Base-by-base conservation (phyloP, 495 filamentous ascomycete genomes). In the Tricharina praecox region DNA sequence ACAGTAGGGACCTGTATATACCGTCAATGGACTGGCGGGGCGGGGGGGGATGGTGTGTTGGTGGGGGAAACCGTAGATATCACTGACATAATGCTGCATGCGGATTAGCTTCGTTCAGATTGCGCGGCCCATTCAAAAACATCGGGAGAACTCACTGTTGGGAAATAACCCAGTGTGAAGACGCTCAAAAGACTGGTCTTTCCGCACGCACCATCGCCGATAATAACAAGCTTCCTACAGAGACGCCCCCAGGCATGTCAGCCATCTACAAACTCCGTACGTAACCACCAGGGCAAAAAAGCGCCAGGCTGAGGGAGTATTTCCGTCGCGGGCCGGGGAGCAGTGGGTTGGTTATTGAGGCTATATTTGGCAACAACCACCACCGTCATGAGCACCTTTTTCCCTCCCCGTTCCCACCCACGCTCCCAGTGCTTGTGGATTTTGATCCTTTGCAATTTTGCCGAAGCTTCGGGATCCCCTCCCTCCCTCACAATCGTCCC, bases 101-200 rank as follows among this genome's bases (percentile, higher is more conserved):
- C 10, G n/a, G 15, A 48, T 44, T 44, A 44, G 41, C 16, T 44
- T 26, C 4, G n/a, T n/a, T n/a, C n/a, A n/a, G n/a, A n/a, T 40
- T 10, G 11, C 30, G 8, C 30, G 8, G 9, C 9, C 30, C n/a
- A 9, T 8, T 33, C 8, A 33, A 33, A 5, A 32, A 13, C 28
- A 32, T 32, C 28, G 28, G 33, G 30, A 33, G 25, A 35, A 21
- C 43, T 46, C 23, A 97, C 90, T 50, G 87, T 92, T 60, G 90
- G 90, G 59, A 99, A 99, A 65, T 94, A 96, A 18, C 90, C 90
- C 38, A 99, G 71, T 8, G 90, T 99, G 65, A 99, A 99, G 50
- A 99, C 90, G 63, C 87, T 94, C 52, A 99, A 71, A 51, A 99
- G 68, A 78, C 82, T 92, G 34, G 90, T 99, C 68, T 99, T 99